Base-by-base conservation (phyloP, 345 rosid genomes). In the Barbarea vulgaris region DNA sequence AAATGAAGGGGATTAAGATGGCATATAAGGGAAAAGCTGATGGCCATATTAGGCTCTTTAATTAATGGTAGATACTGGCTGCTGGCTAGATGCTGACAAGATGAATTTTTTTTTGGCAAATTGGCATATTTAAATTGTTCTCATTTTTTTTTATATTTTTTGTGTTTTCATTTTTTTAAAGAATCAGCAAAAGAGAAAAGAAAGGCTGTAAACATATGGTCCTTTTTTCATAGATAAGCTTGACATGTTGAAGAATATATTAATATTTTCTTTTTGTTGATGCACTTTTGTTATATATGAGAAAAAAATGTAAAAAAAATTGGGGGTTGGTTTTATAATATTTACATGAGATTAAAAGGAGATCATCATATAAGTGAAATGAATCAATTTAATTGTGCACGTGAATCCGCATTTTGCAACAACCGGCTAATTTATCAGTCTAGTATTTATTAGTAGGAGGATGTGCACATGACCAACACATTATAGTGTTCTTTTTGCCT, bases 81-180 rank as follows among this genome's bases (percentile, higher is more conserved):
- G 72, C 69, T 58, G 17, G 62, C n/a, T 52, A 28, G 70, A 65
- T 61, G 79, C 64, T 68, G 75, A 76, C 74, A 68, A 68, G 56
- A 51, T 52, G 31, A 19, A 1, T 13, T 13, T 14, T 4, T 39
- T 37, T 37, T 37, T 56, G 66, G 52, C 78, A 66, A 39, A 52
- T 69, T 67, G 74, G 52, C 56, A 60, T 75, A 12, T 67, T 22
- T 59, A 11, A 22, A 63, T 27, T 39, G 6, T 73, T 39, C 53
- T 39, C 21, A 64, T 46, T 46, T 46, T n/a, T n/a, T n/a, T n/a
- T n/a, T n/a, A n/a, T n/a, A n/a, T n/a, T n/a, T n/a, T n/a, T n/a
- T n/a, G n/a, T n/a, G n/a, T n/a, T n/a, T n/a, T n/a, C n/a, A n/a
- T n/a, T n/a, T n/a, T n/a, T 46, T n/a, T n/a, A n/a, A n/a, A 42